Conservation (phyloP, 208 protist species). For the Angomonas deanei region DNA sequence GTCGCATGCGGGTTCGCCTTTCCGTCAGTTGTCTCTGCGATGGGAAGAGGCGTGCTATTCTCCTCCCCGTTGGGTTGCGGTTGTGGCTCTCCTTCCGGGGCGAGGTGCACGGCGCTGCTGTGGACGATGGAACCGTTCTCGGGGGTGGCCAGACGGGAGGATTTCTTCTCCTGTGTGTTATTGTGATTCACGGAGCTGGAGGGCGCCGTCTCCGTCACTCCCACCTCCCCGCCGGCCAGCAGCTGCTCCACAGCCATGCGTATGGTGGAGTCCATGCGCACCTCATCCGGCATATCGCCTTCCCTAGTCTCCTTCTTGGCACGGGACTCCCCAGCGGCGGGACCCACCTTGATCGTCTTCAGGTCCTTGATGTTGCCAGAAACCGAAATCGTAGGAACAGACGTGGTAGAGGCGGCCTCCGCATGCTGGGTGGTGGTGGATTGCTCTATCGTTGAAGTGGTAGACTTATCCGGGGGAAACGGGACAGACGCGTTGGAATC, state of each 20-base stretch:
- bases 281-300: not conserved
- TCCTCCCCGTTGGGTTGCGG: not conserved
- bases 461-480: no score
- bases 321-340: not conserved
- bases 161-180: slow-evolving; percentile 6
- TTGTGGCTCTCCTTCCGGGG: no score
- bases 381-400: not conserved
- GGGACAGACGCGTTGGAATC: no score
- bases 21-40: not conserved
- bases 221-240: not conserved
- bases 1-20: not conserved
- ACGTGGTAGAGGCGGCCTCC: no score
- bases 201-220: not conserved
- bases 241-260: not conserved
- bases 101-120: no score
- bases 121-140: no score
- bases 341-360: no score
- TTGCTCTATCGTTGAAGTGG: no score
- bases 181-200: not conserved
- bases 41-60: not conserved
- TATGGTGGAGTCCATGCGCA: not conserved
- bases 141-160: no score
- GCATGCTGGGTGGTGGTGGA: no score
- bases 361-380: no score
- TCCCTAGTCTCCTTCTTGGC: not conserved